Evolutionary conservation across 1,139 yeast species (phyloP), one percentile per base, ranked within the genome.

Genomic region (Kluyveromyces marxianus): DNA sequence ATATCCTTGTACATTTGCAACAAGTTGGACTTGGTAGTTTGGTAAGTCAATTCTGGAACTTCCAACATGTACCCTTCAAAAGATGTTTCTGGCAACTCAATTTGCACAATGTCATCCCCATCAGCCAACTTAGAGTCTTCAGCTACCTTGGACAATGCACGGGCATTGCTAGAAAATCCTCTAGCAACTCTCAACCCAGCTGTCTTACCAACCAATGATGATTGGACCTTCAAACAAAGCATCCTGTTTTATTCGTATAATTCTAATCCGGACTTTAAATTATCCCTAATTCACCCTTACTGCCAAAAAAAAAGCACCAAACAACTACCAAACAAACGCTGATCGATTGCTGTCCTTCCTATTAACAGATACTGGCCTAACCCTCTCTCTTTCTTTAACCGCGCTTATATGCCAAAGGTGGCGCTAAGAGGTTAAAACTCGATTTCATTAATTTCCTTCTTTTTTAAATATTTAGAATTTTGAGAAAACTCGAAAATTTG

Each of bases 1-100:
- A 92, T 90, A 66, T 92, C 96, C 73, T 88, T 87, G 79, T 90
- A 92, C 97, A 92, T 89, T 66, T 88, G 81, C 64, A 92, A 74
- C 59, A 92, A 72, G 48, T 83, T 77, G 42, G 77, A 77, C 76
- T 88, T 89, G 60, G 87, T 81, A 47, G 96, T 82, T 67, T 82
- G 81, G 64, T 86, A 85, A 44, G 72, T 70, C 59, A 84, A 73
- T 44, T 76, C 74, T 45, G 97, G 96, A 14, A 76, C 78, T 27
- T 85, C 95, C 57, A 94, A 69, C 69, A 84, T 74, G 75, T 89
- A 94, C 46, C 89, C 85, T 68, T 86, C 95, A 66, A 88, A 90
- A 6, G 96, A 81, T 42, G 77, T 69, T 45, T 81, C 87, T 50
- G 96, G 94, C 55, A 92, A 77, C 33, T 74, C 72, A 54, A 83